Evolutionary conservation across 179 eudicot genomes (phyloP).

Genomic region (Drosera spatulata): DNA sequence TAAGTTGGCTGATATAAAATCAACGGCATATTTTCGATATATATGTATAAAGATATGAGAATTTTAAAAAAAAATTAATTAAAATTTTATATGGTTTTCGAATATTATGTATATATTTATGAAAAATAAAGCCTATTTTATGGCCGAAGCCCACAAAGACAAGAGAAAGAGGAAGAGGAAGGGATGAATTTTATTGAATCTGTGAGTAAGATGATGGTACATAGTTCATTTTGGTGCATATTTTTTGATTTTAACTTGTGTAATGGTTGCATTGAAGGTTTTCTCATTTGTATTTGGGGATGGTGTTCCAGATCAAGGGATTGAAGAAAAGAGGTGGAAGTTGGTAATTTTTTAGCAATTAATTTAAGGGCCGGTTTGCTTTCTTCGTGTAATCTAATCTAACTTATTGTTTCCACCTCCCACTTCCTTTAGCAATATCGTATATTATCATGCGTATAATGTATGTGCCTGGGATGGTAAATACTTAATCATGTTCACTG

Average conservation of each 20-base stretch:
- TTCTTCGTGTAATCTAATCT: slow-evolving; percentile 11
- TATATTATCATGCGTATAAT: too few relatives aligned
- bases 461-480: too few relatives aligned
- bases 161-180: slow-evolving; percentile 32
- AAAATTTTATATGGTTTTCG: too few relatives aligned
- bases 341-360: slow-evolving; percentile 76
- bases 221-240: slow-evolving; percentile 3
- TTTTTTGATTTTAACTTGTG: slow-evolving; percentile 8
- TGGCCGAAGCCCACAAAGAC: slow-evolving; percentile 49
- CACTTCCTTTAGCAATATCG: neutral
- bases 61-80: too few relatives aligned
- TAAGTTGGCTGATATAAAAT: too few relatives aligned
- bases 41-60: too few relatives aligned
- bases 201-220: slow-evolving; percentile 29
- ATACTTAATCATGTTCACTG: slow-evolving; percentile 25
- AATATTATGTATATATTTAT: too few relatives aligned
- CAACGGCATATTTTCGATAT: too few relatives aligned
- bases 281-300: slow-evolving; percentile 97
- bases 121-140: too few relatives aligned
- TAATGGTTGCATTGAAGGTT: slow-evolving; percentile 36
- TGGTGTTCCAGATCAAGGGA: slow-evolving; percentile 99
- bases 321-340: slow-evolving; percentile 99
- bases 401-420: neutral
- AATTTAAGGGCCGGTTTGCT: slow-evolving; percentile 38
- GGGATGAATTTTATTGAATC: slow-evolving; percentile 90